Evolutionary conservation across 1,284 basidiomycete genomes (phyloP).

Genomic region (Sutorius eximius): DNA sequence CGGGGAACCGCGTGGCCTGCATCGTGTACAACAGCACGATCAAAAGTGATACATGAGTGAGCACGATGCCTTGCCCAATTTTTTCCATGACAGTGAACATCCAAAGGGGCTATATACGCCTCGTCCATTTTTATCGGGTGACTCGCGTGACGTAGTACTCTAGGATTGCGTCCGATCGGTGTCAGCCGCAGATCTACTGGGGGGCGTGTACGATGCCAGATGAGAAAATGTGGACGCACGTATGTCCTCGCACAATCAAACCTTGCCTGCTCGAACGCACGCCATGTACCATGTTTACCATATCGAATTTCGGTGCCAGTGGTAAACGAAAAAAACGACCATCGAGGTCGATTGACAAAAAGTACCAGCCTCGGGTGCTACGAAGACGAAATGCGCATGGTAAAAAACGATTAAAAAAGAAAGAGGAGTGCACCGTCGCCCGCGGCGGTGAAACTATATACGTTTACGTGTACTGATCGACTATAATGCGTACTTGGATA

Average conservation of each 20-base stretch:
- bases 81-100: neutral
- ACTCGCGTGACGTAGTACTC: neutral
- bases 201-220: neutral
- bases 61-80: neutral
- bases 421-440: slow-evolving; percentile 10
- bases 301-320: slow-evolving; percentile 10
- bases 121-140: neutral
- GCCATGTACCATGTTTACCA: slow-evolving; percentile 5
- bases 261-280: neutral
- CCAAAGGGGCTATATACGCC: neutral
- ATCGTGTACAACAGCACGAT: neutral
- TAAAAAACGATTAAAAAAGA: slow-evolving; percentile 1
- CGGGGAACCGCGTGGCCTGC: neutral
- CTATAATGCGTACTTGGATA: slow-evolving; percentile 33
- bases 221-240: neutral
- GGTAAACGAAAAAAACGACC: slow-evolving; percentile 4
- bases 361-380: slow-evolving; percentile 22
- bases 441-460: slow-evolving; percentile 30
- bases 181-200: neutral
- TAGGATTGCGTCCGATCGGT: neutral
- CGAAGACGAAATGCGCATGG: slow-evolving; percentile 14
- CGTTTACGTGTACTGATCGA: slow-evolving; percentile 21
- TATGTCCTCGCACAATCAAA: neutral
- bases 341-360: slow-evolving; percentile 11
- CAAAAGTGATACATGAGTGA: neutral